phyloP scores from a whole-genome alignment of 2,329 filamentous ascomycete genomes.

The Gnomoniopsis smithogilvyi region DNA sequence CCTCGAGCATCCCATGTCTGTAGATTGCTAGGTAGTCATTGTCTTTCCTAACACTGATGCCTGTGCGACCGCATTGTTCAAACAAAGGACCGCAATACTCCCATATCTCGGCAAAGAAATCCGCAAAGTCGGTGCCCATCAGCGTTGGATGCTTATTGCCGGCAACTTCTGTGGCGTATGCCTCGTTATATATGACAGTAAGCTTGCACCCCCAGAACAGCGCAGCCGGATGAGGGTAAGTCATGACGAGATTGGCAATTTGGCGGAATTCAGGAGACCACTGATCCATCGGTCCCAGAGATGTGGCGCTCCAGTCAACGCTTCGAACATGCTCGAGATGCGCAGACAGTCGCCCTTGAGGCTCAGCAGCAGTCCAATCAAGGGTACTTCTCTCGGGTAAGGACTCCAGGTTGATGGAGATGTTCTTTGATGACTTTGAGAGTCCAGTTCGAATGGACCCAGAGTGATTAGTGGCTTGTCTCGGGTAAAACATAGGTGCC shows the following conservation, averaged over 20 bases:
- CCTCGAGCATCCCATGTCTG: constrained; percentile 34
- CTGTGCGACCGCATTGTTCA: constrained; percentile 33
- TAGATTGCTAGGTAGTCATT: constrained; percentile 31
- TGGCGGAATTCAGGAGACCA: constrained; percentile 45
- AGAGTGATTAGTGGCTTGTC: constrained; percentile 16
- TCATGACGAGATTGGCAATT: constrained; percentile 34
- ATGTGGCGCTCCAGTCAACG: constrained; percentile 40
- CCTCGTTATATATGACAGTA: constrained; percentile 63
- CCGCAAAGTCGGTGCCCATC: constrained; percentile 55
- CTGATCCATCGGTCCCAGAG: constrained; percentile 38
- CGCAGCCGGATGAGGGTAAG: constrained; percentile 41
- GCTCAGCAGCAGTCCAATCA: constrained; percentile 31
- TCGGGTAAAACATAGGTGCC: constrained; percentile 14
- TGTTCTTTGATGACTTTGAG: constrained; percentile 24
- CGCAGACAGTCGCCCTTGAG: constrained; percentile 27
- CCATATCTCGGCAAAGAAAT: constrained; percentile 53
- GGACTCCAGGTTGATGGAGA: constrained; percentile 25
- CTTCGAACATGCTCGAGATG: constrained; percentile 29
- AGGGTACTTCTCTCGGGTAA: constrained; percentile 31
- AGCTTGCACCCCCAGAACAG: constrained; percentile 62
- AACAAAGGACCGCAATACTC: constrained; percentile 29
- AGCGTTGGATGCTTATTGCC: constrained; percentile 60
- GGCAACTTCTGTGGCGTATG: constrained; percentile 52
- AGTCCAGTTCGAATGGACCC: constrained; percentile 27
- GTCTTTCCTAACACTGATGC: constrained; percentile 30